Evolutionary conservation across 1,284 basidiomycete species (phyloP).

Genomic region (Exobasidium cylindrosporum): DNA sequence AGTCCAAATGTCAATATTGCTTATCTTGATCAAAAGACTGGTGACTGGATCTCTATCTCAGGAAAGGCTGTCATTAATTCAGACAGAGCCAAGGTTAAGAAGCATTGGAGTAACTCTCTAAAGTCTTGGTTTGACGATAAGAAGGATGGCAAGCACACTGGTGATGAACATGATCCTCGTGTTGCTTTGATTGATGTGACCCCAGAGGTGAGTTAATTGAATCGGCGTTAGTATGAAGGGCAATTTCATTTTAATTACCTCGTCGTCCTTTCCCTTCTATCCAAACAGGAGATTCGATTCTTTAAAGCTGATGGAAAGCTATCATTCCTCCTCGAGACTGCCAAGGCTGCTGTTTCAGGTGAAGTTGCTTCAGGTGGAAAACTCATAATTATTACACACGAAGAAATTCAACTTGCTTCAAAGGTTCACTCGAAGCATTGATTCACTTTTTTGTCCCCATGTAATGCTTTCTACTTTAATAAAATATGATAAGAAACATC

Average conservation of each 20-base stretch:
- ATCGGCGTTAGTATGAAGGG: too few relatives aligned
- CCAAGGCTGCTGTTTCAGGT: conserved; percentile 63
- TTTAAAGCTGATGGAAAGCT: conserved; percentile 42
- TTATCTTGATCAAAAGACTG: conserved; percentile 70
- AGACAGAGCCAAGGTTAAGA: conserved; percentile 42
- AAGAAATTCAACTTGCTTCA: conserved; percentile 61
- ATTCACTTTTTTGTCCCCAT: too few relatives aligned
- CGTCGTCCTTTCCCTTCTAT: conserved; percentile 1
- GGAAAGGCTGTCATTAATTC: conserved; percentile 66
- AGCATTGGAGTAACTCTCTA: conserved; percentile 37
- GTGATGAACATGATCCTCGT: conserved; percentile 74
- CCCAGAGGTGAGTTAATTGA: conserved; percentile 58
- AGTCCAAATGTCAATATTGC: conserved; percentile 41
- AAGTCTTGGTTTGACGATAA: conserved; percentile 80
- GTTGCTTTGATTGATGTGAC: conserved; percentile 76
- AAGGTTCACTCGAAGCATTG: too few relatives aligned
- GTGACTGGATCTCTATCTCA: conserved; percentile 79
- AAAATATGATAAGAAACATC: too few relatives aligned
- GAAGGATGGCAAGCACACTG: conserved; percentile 80
- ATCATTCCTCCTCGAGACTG: conserved; percentile 57
- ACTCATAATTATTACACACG: conserved; percentile 64
- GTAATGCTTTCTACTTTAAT: too few relatives aligned
- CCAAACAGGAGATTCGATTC: conserved; percentile 59
- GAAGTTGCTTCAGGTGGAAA: conserved; percentile 65
- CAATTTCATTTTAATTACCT: too few relatives aligned